Conservation (phyloP, 495 filamentous ascomycete species). For the Thozetella sp. region DNA sequence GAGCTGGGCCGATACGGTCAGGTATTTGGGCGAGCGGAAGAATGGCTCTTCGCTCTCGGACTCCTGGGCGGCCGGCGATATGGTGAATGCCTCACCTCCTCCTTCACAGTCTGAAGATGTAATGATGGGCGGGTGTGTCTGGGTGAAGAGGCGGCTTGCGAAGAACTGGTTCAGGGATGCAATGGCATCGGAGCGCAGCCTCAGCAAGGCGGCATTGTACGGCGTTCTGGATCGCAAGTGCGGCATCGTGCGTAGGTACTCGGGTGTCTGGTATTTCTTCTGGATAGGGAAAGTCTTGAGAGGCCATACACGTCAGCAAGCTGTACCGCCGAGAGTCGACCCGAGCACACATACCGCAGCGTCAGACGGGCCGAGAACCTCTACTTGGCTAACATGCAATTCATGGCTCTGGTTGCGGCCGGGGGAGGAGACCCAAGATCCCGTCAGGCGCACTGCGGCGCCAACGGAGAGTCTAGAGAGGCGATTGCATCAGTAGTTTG, state of each 20-base stretch:
- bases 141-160: slow-evolving; percentile 67
- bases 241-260: slow-evolving; percentile 86
- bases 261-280: slow-evolving; percentile 89
- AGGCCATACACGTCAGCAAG: slow-evolving; percentile 17
- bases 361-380: slow-evolving; percentile 75
- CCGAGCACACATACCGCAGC: slow-evolving; percentile 62
- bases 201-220: slow-evolving; percentile 76
- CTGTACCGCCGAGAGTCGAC: slow-evolving; percentile 9
- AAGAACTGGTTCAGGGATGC: slow-evolving; percentile 76
- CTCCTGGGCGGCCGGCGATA: slow-evolving; percentile 45
- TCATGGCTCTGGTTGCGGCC: slow-evolving; percentile 77
- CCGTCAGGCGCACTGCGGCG: slow-evolving; percentile 75
- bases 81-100: slow-evolving; percentile 90
- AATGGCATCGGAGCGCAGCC: slow-evolving; percentile 80
- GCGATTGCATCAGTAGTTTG: slow-evolving; percentile 18
- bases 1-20: slow-evolving; percentile 93
- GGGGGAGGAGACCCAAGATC: slow-evolving; percentile 75
- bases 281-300: slow-evolving; percentile 84
- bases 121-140: slow-evolving; percentile 90
- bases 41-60: slow-evolving; percentile 46
- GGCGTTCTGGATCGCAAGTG: slow-evolving; percentile 88
- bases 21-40: slow-evolving; percentile 89
- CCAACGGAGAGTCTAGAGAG: slow-evolving; percentile 73
- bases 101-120: slow-evolving; percentile 98
- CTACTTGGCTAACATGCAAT: slow-evolving; percentile 68